Base-by-base conservation (phyloP, 768 basidiomycete genomes). In the Lactarius tabidus region DNA sequence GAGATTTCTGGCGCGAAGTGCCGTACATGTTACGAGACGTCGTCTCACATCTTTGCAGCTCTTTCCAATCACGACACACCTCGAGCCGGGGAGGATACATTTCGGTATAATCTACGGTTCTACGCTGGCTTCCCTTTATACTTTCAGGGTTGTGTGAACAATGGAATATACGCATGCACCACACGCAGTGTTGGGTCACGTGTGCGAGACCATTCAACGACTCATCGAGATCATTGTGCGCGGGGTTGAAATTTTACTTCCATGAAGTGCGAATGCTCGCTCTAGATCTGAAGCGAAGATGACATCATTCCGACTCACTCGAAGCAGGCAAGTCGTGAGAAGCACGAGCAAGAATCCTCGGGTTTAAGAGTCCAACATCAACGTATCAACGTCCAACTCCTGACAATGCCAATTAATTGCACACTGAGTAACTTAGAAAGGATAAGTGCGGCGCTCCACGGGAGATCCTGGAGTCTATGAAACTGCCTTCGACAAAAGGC, bases 1-100 rank as follows among this genome's bases (percentile, higher is more conserved):
- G 91, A 57, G 90, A 93, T 72, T 94, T 94, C 75, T 93, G 91
- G 91, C 79, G 85, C 74, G 92, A 94, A 75, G 90, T 93, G 3
- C 92, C 92, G 5, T 92, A 91, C 69, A 89, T 94, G 85, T 74
- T 92, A 53, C 81, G 82, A 51, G 92, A 93, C 70, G 88, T 94
- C 28, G 73, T 88, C 59, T 84, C 86, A 26, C 90, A 93, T 75
- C 75, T 93, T 43, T 92, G 90, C 75, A 86, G 89, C 18, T 82
- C 82, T 52, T 82, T 90, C 45, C 86, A 88, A 57, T 85, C 87
- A 69, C 83, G 85, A 70, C 84, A 84, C 41, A 78, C 82, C 15
- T 79, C 86, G 18, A 83, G 79, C 72, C 83, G 87, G 62, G 86
- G 88, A 48, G 88, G 88, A 45, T 93, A 93, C 75, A 85, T 91